Evolutionary conservation across 371 early-diverging fungal species (phyloP).

Genomic region (Mortierella sp.): DNA sequence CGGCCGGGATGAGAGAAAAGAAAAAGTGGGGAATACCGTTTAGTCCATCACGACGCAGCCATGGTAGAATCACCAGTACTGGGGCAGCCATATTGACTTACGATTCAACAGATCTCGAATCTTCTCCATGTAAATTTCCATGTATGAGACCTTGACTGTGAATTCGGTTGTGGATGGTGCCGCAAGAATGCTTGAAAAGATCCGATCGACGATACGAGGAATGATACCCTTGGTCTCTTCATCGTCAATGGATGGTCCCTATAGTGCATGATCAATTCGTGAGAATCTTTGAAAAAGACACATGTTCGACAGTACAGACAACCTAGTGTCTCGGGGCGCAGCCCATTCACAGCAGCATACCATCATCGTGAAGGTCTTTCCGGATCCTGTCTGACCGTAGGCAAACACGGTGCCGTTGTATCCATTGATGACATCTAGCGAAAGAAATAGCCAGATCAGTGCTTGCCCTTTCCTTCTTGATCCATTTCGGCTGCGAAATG

Average conservation of each 20-base stretch:
- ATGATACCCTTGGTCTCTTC: conserved; percentile 92
- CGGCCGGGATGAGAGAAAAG: conserved; percentile 1
- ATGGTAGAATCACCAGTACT: not conserved
- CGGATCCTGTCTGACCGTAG: conserved; percentile 98
- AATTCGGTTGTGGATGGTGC: conserved; percentile 91
- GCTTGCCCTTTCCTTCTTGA: not conserved
- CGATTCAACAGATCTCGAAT: conserved; percentile 96
- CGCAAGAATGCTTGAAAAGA: conserved; percentile 87
- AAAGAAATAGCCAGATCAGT: conserved; percentile 7
- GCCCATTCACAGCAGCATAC: conserved; percentile 54
- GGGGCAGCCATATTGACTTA: conserved; percentile 26
- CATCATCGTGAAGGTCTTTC: conserved; percentile 99
- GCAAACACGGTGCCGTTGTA: conserved; percentile 99
- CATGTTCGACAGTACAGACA: too few relatives aligned
- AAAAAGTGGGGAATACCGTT: too few relatives aligned
- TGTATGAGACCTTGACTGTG: conserved; percentile 94
- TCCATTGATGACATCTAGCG: conserved; percentile 76
- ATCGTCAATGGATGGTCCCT: conserved; percentile 94
- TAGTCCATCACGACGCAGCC: too few relatives aligned
- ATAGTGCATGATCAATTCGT: conserved; percentile 52
- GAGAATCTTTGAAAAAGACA: too few relatives aligned
- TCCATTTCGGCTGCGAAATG: not conserved
- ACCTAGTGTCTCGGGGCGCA: too few relatives aligned
- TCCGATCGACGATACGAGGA: conserved; percentile 91
- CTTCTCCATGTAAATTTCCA: conserved; percentile 99